These are phyloP conservation scores for Paraphoma chrysanthemicola DNA, from an alignment of 2,329 filamentous ascomycete genomes.

Conservation along the genomic window DNA sequence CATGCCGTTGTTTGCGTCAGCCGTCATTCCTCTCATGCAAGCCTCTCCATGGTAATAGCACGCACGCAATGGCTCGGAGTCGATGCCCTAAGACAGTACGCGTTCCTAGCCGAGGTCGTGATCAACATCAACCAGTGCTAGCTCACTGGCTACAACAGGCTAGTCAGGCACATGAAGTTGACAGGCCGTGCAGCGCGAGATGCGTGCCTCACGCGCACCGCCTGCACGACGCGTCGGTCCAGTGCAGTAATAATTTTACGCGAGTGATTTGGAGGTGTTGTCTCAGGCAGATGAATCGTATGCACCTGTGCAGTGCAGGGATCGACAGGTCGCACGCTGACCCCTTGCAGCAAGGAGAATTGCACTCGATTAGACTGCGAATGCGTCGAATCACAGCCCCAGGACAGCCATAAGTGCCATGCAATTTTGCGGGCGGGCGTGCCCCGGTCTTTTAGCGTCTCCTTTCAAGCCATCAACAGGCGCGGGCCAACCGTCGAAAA, in stretches of 20 bases:
- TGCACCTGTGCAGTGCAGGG: constrained; percentile 6
- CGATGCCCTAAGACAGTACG: not conserved
- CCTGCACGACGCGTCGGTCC: not conserved
- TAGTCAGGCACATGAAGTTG: not conserved
- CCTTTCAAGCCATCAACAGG: constrained; percentile 28
- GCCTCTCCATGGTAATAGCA: constrained; percentile 2
- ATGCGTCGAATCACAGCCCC: constrained; percentile 12
- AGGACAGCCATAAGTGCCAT: constrained; percentile 5
- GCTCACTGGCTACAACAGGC: not conserved
- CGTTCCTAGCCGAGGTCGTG: not conserved
- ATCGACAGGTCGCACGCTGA: constrained; percentile 9
- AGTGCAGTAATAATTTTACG: not conserved
- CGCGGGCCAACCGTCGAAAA: constrained; percentile 25
- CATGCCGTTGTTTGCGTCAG: not conserved
- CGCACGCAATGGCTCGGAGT: constrained; percentile 1
- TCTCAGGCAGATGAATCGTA: not conserved
- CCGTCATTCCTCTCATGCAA: not conserved
- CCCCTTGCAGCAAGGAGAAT: constrained; percentile 22
- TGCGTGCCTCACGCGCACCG: too few relatives aligned
- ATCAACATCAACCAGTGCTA: not conserved
- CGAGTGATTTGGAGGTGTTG: not conserved
- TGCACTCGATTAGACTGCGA: constrained; percentile 2
- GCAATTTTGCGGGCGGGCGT: constrained; percentile 16
- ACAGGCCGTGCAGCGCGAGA: not conserved
- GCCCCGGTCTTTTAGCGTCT: constrained; percentile 13